Evolutionary conservation across 768 basidiomycete genomes (phyloP).

Genomic region (Pleurotus citrinopileatus): DNA sequence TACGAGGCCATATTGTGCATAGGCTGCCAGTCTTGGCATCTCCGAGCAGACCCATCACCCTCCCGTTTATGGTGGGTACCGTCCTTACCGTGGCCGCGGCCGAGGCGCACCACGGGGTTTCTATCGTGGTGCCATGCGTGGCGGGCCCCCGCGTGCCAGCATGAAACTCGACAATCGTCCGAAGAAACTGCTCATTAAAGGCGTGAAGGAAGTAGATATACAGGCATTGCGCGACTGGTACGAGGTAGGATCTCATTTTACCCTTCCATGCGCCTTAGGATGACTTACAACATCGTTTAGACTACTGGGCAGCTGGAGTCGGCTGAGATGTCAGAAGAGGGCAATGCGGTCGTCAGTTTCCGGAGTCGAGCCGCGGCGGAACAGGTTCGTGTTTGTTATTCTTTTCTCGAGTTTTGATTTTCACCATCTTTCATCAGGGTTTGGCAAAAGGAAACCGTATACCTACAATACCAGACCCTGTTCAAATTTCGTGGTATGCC

Average conservation of each 20-base stretch:
- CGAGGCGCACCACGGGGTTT: constrained; percentile 57
- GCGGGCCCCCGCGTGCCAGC: constrained; percentile 63
- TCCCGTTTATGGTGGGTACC: constrained; percentile 38
- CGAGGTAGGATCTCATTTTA: constrained; percentile 47
- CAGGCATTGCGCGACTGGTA: constrained; percentile 80
- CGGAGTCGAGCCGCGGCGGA: constrained; percentile 72
- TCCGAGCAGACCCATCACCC: constrained; percentile 43
- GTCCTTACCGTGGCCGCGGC: constrained; percentile 70
- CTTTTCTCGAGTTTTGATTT: not conserved
- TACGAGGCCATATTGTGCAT: not conserved
- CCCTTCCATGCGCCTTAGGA: not conserved
- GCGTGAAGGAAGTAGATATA: constrained; percentile 46
- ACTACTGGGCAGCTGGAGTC: constrained; percentile 70
- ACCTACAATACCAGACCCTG: constrained; percentile 53
- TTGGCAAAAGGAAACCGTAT: constrained; percentile 70
- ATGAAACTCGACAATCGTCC: constrained; percentile 93
- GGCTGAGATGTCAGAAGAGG: constrained; percentile 50
- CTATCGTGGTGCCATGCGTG: constrained; percentile 62
- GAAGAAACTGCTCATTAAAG: constrained; percentile 74
- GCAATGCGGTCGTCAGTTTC: constrained; percentile 67
- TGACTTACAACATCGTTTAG: constrained; percentile 31
- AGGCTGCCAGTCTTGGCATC: constrained; percentile 79
- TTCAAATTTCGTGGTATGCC: constrained; percentile 67
- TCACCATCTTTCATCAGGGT: constrained; percentile 41
- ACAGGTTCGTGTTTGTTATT: constrained; percentile 43